Evolutionary conservation across 441 rosid species (phyloP).

Genomic region (Manihot esculenta): DNA sequence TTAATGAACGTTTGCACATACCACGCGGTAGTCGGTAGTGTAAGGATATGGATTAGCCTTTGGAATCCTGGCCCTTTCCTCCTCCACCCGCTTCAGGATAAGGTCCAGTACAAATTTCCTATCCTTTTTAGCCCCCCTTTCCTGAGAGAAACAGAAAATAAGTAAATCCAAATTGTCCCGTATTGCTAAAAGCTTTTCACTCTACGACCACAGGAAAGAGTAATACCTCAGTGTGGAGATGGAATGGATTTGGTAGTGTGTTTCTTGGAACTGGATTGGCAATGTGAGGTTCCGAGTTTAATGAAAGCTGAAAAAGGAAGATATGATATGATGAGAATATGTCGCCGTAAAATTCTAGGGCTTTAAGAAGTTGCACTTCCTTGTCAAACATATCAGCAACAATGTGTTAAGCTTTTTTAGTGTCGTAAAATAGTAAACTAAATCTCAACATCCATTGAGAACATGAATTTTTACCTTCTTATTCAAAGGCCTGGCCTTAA

Average conservation of each 20-base stretch:
- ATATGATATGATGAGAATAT: neutral
- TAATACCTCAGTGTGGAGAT: conserved; percentile 81
- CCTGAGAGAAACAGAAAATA: conserved; percentile 44
- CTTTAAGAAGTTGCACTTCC: conserved; percentile 27
- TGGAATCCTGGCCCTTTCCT: conserved; percentile 72
- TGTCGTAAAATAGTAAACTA: neutral
- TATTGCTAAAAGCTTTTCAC: neutral
- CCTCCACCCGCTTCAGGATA: conserved; percentile 59
- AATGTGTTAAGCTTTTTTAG: neutral
- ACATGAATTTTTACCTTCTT: conserved; percentile 62
- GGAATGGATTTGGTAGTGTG: conserved; percentile 85
- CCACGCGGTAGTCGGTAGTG: conserved; percentile 97
- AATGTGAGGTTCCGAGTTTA: conserved; percentile 67
- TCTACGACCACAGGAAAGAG: conserved; percentile 6
- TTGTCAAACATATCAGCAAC: conserved; percentile 73
- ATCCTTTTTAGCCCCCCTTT: conserved; percentile 91
- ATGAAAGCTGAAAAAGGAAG: conserved; percentile 55
- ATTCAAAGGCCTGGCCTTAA: conserved; percentile 92
- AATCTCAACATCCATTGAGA: neutral
- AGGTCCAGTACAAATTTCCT: conserved; percentile 60
- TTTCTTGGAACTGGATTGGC: conserved; percentile 63
- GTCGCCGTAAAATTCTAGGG: neutral
- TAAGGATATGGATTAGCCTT: conserved; percentile 93
- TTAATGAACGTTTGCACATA: conserved; percentile 29
- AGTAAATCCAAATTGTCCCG: too few species aligned